These are phyloP conservation scores for Naganishia albida DNA, from an alignment of 1,284 basidiomycete genomes.

Conservation along the genomic window DNA sequence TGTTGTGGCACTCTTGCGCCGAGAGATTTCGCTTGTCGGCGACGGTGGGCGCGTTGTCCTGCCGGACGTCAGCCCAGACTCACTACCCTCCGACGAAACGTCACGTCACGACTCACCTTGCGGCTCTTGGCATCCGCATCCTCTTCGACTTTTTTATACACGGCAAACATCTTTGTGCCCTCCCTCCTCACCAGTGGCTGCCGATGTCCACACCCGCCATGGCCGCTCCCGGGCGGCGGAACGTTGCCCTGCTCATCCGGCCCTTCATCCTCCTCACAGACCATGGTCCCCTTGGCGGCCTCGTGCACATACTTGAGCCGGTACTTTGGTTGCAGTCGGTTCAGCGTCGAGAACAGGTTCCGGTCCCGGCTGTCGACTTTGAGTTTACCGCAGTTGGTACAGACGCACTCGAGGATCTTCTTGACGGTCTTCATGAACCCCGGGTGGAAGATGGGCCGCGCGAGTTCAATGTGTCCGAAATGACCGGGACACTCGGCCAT, in stretches of 20 bases:
- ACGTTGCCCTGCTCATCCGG: conserved; percentile 65
- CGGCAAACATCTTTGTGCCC: conserved; percentile 91
- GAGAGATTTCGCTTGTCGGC: conserved; percentile 87
- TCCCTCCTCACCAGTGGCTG: conserved; percentile 94
- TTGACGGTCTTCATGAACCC: conserved; percentile 99
- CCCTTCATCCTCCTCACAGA: conserved; percentile 76
- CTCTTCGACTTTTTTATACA: conserved; percentile 89
- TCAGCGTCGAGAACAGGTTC: conserved; percentile 34
- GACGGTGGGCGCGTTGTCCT: conserved; percentile 81
- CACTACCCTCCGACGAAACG: neutral
- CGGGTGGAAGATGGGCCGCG: conserved; percentile 93
- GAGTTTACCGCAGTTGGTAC: conserved; percentile 96
- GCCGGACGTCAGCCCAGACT: conserved; percentile 15
- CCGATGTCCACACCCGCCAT: conserved; percentile 91
- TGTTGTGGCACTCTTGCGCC: conserved; percentile 85
- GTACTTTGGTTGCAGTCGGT: conserved; percentile 75
- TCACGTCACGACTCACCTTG: conserved; percentile 7
- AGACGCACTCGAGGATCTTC: conserved; percentile 98
- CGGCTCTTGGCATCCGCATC: conserved; percentile 62
- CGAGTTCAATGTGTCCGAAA: conserved; percentile 98
- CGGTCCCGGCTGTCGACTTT: conserved; percentile 77
- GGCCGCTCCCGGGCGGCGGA: conserved; percentile 58
- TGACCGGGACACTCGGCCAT: conserved; percentile 98
- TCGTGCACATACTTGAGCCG: conserved; percentile 84
- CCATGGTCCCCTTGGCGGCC: conserved; percentile 65